These are phyloP conservation scores for Furcasterigmium sp. DNA, from an alignment of 2,329 filamentous ascomycete species.

Conservation along the genomic window DNA sequence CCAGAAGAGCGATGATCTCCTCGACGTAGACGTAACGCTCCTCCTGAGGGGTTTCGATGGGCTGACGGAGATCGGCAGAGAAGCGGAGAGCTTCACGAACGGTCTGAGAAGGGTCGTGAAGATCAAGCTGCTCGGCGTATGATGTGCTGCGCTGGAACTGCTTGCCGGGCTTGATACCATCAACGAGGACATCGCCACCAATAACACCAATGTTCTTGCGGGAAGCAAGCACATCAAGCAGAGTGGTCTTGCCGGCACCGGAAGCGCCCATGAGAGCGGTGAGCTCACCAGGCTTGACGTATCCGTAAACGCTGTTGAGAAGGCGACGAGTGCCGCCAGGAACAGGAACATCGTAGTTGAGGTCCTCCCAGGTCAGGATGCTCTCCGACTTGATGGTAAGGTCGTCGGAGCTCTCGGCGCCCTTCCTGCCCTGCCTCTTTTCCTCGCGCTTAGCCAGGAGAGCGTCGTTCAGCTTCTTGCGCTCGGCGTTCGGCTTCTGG, in stretches of 20 bases:
- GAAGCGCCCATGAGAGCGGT: constrained; percentile 80
- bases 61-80: constrained; percentile 56
- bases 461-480: constrained; percentile 58
- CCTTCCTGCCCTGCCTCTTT: constrained; percentile 42
- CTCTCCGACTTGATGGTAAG: constrained; percentile 55
- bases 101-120: constrained; percentile 57
- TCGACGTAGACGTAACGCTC: constrained; percentile 58
- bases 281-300: constrained; percentile 70
- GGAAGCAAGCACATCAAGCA: constrained; percentile 68
- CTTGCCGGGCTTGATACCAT: constrained; percentile 49
- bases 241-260: constrained; percentile 82
- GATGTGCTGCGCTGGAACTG: constrained; percentile 58
- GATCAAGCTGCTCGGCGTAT: constrained; percentile 58
- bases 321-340: constrained; percentile 50
- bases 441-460: constrained; percentile 55
- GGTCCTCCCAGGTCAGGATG: constrained; percentile 79
- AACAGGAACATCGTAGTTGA: constrained; percentile 70
- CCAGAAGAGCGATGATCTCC: constrained; percentile 53
- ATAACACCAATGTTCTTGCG: constrained; percentile 60
- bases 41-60: constrained; percentile 42
- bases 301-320: constrained; percentile 56
- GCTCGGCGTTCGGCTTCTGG: constrained; percentile 63
- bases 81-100: constrained; percentile 60
- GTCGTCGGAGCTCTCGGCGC: constrained; percentile 40
- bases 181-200: constrained; percentile 50